These are phyloP conservation scores for Acacia acuminata DNA, from an alignment of 306 rosid species.

Conservation along the genomic window DNA sequence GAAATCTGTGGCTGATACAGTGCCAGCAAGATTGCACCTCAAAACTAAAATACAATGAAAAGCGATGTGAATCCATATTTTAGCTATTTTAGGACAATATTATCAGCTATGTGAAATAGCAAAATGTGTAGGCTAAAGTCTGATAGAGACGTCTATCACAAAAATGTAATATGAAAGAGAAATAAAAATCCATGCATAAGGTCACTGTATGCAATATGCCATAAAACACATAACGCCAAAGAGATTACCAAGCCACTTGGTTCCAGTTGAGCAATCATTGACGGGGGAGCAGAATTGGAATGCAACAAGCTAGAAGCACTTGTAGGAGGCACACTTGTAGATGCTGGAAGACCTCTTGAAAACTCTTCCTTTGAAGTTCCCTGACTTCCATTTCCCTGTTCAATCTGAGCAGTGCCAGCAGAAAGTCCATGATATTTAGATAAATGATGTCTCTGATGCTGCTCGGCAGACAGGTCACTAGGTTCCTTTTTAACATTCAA, in stretches of 20 bases:
- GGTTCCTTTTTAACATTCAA: conserved; percentile 71
- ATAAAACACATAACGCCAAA: background rate
- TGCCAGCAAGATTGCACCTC: background rate
- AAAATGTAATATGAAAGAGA: background rate
- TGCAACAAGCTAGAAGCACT: conserved; percentile 52
- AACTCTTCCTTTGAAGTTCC: conserved; percentile 64
- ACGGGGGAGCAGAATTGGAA: conserved; percentile 53
- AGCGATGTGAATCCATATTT: background rate
- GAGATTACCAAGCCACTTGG: conserved; percentile 45
- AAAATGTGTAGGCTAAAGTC: background rate
- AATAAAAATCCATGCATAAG: background rate
- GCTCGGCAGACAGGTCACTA: conserved; percentile 64
- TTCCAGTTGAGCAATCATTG: conserved; percentile 51
- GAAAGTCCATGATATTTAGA: conserved; percentile 63
- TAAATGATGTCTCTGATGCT: conserved; percentile 57
- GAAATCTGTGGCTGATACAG: background rate
- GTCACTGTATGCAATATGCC: background rate
- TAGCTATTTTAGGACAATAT: background rate
- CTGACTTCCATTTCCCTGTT: conserved; percentile 55
- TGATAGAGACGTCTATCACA: background rate
- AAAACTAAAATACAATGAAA: background rate
- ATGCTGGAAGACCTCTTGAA: conserved; percentile 64
- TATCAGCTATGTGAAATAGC: background rate
- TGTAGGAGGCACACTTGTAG: conserved; percentile 45
- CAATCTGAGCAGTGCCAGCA: conserved; percentile 55